These are phyloP conservation scores for Neurospora pannonica DNA, from an alignment of 495 filamentous ascomycete species.

Conservation along the genomic window DNA sequence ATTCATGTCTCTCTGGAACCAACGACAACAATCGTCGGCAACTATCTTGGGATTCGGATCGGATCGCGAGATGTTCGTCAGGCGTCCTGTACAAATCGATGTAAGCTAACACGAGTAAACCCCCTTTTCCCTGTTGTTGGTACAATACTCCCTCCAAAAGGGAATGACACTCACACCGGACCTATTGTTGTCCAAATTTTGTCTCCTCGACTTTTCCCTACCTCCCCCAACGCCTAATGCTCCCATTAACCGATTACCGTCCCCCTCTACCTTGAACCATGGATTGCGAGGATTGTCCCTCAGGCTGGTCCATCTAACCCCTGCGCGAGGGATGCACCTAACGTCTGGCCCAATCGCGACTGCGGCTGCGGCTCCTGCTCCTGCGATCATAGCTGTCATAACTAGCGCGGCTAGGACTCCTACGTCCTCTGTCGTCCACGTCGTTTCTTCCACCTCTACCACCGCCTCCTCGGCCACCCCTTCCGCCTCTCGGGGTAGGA, in stretches of 20 bases:
- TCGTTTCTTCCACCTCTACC: constrained; percentile 24
- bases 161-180: not conserved
- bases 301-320: not conserved
- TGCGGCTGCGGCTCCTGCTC: constrained; percentile 19
- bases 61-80: not conserved
- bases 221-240: not conserved
- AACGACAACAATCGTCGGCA: not conserved
- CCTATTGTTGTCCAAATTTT: not conserved
- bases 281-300: not conserved
- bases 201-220: not conserved
- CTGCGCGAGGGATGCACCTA: not conserved
- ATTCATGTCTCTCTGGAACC: not conserved
- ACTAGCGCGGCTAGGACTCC: constrained; percentile 55
- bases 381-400: constrained; percentile 37
- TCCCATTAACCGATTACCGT: not conserved
- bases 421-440: constrained; percentile 28
- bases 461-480: constrained; percentile 34
- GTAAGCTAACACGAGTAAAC: not conserved
- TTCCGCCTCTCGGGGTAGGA: constrained; percentile 22
- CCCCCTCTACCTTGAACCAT: not conserved
- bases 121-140: not conserved
- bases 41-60: not conserved
- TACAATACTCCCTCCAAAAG: not conserved
- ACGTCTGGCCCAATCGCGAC: constrained; percentile 10
- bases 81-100: not conserved